Evolutionary conservation across 2,329 filamentous ascomycete species (phyloP).

Genomic region (Calonectria honghensis): DNA sequence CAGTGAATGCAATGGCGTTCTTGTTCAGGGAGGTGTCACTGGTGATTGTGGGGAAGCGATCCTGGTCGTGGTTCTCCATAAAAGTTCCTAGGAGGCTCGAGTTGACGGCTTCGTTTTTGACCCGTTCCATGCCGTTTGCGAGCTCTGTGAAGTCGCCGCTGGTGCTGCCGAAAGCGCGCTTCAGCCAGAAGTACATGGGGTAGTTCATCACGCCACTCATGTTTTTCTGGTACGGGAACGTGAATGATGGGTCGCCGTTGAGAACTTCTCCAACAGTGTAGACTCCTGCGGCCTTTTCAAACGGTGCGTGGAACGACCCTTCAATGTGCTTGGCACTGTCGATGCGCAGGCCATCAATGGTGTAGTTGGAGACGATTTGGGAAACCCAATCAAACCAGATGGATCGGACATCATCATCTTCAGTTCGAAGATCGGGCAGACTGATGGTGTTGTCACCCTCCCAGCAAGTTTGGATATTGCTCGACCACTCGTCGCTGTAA

Average conservation of each 20-base stretch:
- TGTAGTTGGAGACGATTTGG: constrained; percentile 75
- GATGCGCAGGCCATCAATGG: constrained; percentile 77
- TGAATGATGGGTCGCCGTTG: constrained; percentile 70
- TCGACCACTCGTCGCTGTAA: constrained; percentile 41
- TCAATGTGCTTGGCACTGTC: constrained; percentile 79
- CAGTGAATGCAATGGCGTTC: constrained; percentile 43
- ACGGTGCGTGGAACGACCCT: constrained; percentile 74
- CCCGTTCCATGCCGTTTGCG: constrained; percentile 26
- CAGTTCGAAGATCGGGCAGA: constrained; percentile 78
- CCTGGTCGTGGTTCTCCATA: constrained; percentile 46
- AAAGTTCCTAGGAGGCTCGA: constrained; percentile 43
- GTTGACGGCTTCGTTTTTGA: constrained; percentile 44
- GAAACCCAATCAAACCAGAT: constrained; percentile 76
- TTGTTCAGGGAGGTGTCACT: constrained; percentile 42
- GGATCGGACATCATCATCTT: constrained; percentile 66
- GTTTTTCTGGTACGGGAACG: constrained; percentile 70
- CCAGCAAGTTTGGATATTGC: constrained; percentile 44
- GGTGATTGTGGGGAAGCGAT: constrained; percentile 40
- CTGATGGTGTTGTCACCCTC: constrained; percentile 47
- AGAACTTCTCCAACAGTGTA: constrained; percentile 78
- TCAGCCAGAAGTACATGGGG: constrained; percentile 64
- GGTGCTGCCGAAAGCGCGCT: constrained; percentile 38
- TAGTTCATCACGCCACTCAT: constrained; percentile 79
- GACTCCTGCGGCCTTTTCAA: constrained; percentile 72
- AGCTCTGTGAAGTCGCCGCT: constrained; percentile 42